Evolutionary conservation across 2,329 filamentous ascomycete genomes (phyloP), one percentile per base, ranked within the genome.

Genomic region (Rhynchosporium agropyri): DNA sequence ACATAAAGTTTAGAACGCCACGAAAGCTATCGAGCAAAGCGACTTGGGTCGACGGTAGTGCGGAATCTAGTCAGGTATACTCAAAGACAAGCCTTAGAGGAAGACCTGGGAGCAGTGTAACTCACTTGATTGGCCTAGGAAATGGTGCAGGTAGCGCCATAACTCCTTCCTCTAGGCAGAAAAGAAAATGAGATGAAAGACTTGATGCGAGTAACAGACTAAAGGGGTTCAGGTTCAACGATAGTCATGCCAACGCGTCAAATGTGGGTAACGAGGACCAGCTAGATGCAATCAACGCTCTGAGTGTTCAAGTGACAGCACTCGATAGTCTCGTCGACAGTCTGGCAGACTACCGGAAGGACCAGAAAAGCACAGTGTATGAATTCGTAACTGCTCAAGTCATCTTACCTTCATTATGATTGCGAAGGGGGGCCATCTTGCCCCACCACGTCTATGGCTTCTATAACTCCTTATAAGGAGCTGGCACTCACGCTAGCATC

Each of bases 291-390:
- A 62, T 67, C 49, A 57, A 51, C 45, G 57, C 58, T 69, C 43
- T 53, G 46, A 69, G 62, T 46, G 69, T 71, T 71, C 63, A 69
- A 66, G 61, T 69, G 68, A 62, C 64, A 56, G 59, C n/a, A n/a
- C n/a, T n/a, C n/a, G n/a, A n/a, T n/a, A n/a, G n/a, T n/a, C n/a
- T 65, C 26, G 46, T 66, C 49, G 64, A 69, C 49, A 70, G 63
- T 68, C 60, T 71, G 49, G 60, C 64, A 57, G 38, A 67, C 51
- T 63, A 55, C 58, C 58, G 61, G 58, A 69, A 65, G 67, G 31
- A 69, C n/a, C n/a, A n/a, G n/a, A n/a, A n/a, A n/a, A n/a, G n/a
- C n/a, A n/a, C n/a, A n/a, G n/a, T n/a, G n/a, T n/a, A n/a, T n/a
- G n/a, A n/a, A n/a, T n/a, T n/a, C n/a, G n/a, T n/a, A n/a, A n/a